These are phyloP conservation scores for Malassezia caprae DNA, from an alignment of 1,284 basidiomycete species.

Conservation along the genomic window DNA sequence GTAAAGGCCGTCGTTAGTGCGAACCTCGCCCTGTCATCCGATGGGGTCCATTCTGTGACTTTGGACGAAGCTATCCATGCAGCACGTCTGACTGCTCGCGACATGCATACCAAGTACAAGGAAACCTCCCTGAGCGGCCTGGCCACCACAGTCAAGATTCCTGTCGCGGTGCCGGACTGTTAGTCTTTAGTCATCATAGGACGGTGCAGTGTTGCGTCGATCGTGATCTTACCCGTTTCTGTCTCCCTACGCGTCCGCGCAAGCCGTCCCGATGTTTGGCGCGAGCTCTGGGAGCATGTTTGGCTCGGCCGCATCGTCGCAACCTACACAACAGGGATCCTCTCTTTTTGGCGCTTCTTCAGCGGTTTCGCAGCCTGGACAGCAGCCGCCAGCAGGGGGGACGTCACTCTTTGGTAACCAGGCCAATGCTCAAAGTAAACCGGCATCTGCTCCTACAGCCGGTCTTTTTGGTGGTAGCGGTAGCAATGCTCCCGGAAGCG, in stretches of 20 bases:
- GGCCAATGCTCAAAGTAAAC: neutral
- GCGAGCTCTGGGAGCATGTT: constrained; percentile 11
- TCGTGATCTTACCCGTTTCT: neutral
- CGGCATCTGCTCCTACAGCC: neutral
- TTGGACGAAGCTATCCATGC: constrained; percentile 93
- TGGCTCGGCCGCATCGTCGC: neutral
- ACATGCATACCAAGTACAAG: constrained; percentile 51
- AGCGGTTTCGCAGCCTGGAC: constrained; percentile 2
- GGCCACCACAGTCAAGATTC: constrained; percentile 35
- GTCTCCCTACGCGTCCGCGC: constrained; percentile 5
- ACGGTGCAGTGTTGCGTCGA: neutral
- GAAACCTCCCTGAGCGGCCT: constrained; percentile 36
- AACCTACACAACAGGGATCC: neutral
- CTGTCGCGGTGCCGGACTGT: constrained; percentile 42
- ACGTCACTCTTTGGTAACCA: constrained; percentile 22
- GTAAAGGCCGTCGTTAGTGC: constrained; percentile 57
- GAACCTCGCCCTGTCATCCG: constrained; percentile 74
- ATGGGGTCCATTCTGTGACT: constrained; percentile 73
- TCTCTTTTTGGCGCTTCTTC: neutral
- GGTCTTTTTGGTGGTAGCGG: constrained; percentile 15
- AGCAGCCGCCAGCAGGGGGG: constrained; percentile 18
- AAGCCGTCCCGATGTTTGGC: constrained; percentile 9
- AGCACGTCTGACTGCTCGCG: constrained; percentile 73
- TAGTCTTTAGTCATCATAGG: constrained; percentile 11
- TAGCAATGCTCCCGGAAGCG: constrained; percentile 1